Evolutionary conservation across 2,329 filamentous ascomycete species (phyloP), one percentile per base, ranked within the genome.

Genomic region (Phaeosphaeria sp.): DNA sequence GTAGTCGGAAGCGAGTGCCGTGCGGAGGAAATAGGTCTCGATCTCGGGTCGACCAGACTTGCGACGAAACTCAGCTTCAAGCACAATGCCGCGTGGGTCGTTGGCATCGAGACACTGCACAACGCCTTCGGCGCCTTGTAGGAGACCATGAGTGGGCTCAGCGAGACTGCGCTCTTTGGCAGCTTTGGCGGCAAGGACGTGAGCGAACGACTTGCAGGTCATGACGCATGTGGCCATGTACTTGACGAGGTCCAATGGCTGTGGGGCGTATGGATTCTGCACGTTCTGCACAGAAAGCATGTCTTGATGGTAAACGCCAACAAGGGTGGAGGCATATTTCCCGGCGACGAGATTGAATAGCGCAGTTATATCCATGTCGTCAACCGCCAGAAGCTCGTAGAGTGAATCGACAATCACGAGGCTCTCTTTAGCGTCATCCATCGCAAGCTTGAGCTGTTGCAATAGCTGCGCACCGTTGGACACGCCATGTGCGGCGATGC

Each of bases 191-290:
- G 88, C 87, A 5, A 95, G 83, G 44, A 91, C 85, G 66, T 97
- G 92, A 7, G 87, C 80, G 41, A 97, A 84, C 15, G 88, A 90
- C 41, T 89, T 87, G 0, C 91, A 82, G 4, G 86, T 88, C 58
- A 98, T 83, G 52, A 98, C 85, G 3, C 92, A 89, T 3, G 95
- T 99, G n/a, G 93, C 91, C 56, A 97, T 87, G 77, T 96, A 96
- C 46, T 84, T 86, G 21, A 98, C 82, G 0, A 93, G 80, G 1
- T 88, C 88, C 13, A 96, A 82, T 0, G 92, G 87, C 25, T 68
- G 67, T 20, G 62, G 79, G 9, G 57, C 60, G 23, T 77, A 79
- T n/a, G 59, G 80, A 88, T 69, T 77, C 7, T 74, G 72, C 36
- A 56, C 77, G 17, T 59, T 52, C 4, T 73, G 77, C 17, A 53